A percentile compares a stretch with the other conserved stretches of the same genome.
phyloP scores from a whole-genome alignment of 768 basidiomycete species.

The Wakefieldia striispora region DNA sequence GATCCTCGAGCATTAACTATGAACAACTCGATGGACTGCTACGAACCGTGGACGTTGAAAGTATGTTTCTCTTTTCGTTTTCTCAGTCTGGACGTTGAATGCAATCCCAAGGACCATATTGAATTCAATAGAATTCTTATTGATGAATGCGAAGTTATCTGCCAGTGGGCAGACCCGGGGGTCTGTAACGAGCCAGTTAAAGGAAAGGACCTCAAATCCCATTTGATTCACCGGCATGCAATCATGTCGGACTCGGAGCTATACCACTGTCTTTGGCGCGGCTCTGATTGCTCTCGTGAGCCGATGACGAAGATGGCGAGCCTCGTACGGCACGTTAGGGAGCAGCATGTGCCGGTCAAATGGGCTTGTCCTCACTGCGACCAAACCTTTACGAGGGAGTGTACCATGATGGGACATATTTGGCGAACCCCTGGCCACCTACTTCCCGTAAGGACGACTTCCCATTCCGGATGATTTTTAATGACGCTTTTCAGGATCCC shows the following conservation, averaged over 20 bases:
- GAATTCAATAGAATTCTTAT: slow-evolving; percentile 1
- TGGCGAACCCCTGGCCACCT: neutral
- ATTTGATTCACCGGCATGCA: slow-evolving; percentile 4
- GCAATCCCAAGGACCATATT: slow-evolving; percentile 2
- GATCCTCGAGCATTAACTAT: neutral
- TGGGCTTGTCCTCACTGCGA: slow-evolving; percentile 11
- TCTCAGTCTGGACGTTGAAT: neutral
- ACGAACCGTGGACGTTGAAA: neutral
- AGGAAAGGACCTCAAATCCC: neutral
- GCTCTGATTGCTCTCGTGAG: neutral
- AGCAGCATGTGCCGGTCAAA: slow-evolving; percentile 8
- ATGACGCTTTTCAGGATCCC: neutral
- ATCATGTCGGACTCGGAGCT: neutral
- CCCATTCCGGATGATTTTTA: neutral
- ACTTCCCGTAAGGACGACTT: neutral
- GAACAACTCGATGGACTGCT: neutral
- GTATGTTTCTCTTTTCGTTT: neutral
- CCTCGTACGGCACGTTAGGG: slow-evolving; percentile 10
- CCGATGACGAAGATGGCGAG: slow-evolving; percentile 8
- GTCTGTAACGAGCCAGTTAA: neutral
- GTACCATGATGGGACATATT: neutral
- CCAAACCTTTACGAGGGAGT: slow-evolving; percentile 3
- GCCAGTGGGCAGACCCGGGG: slow-evolving; percentile 3
- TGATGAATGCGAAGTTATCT: neutral
- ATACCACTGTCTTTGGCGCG: slow-evolving; percentile 12